Percentiles rank a stretch among this genome's conserved stretches.
phyloP scores from a whole-genome alignment of 1,284 basidiomycete genomes.

The Trametes versicolor region DNA sequence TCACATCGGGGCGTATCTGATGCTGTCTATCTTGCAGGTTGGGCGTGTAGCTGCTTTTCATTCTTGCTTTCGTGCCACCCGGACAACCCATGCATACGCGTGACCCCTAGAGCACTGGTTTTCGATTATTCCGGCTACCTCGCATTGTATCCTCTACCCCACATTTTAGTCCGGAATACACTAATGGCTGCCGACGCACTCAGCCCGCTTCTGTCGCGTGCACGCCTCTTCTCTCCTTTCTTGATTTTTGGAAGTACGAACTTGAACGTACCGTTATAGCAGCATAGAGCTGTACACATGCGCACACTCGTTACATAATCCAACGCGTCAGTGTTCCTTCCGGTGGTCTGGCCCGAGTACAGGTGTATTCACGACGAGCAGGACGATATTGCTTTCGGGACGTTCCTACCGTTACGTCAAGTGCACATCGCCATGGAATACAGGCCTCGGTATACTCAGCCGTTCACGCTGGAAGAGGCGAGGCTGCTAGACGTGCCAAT shows the following conservation, averaged over 20 bases:
- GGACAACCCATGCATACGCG: constrained; percentile 23
- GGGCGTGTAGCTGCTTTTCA: constrained; percentile 53
- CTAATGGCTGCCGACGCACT: constrained; percentile 25
- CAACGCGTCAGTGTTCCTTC: constrained; percentile 3
- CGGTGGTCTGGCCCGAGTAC: background rate
- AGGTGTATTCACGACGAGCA: constrained; percentile 2
- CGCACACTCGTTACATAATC: constrained; percentile 33
- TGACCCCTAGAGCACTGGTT: constrained; percentile 29
- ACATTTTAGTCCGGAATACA: constrained; percentile 30
- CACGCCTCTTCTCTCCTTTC: background rate
- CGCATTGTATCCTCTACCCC: constrained; percentile 39
- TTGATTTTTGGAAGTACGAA: background rate
- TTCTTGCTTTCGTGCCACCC: constrained; percentile 37
- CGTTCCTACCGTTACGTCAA: background rate
- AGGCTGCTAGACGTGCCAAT: constrained; percentile 69
- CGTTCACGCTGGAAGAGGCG: constrained; percentile 79
- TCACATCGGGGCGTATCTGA: constrained; percentile 18
- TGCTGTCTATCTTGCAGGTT: constrained; percentile 45
- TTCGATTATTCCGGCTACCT: constrained; percentile 21
- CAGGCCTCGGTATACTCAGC: constrained; percentile 72
- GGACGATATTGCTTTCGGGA: background rate
- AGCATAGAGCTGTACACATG: constrained; percentile 24
- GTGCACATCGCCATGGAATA: constrained; percentile 62
- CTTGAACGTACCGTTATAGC: constrained; percentile 4
- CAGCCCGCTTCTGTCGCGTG: background rate